Evolutionary conservation across 768 basidiomycete genomes (phyloP).

Genomic region (Albatrellus ellisii): DNA sequence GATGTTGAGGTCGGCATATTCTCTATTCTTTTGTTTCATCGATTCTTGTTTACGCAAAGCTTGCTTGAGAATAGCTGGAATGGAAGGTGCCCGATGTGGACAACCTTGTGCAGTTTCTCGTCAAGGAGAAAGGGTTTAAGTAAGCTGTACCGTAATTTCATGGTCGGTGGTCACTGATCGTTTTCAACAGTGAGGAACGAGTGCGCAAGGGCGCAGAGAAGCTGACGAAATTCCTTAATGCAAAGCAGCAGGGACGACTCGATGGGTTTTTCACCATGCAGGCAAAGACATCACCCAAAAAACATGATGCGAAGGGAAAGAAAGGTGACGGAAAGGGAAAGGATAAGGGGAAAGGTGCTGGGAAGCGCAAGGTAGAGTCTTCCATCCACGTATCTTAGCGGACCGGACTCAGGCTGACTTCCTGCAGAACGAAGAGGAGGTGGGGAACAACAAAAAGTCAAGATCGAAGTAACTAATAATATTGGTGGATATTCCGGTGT

Average conservation of each 20-base stretch:
- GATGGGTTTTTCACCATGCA: slow-evolving; percentile 90
- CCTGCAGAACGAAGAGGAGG: background rate
- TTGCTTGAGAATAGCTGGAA: slow-evolving; percentile 46
- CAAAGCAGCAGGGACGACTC: slow-evolving; percentile 92
- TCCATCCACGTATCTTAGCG: background rate
- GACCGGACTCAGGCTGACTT: too few species aligned
- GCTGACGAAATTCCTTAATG: slow-evolving; percentile 69
- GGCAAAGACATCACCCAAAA: slow-evolving; percentile 37
- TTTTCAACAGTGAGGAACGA: slow-evolving; percentile 69
- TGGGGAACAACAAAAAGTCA: background rate
- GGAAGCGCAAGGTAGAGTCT: slow-evolving; percentile 38
- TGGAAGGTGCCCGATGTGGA: slow-evolving; percentile 92
- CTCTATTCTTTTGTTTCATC: background rate
- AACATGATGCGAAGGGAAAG: slow-evolving; percentile 25
- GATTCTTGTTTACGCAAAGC: background rate
- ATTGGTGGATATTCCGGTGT: background rate
- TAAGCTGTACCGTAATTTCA: slow-evolving; percentile 28
- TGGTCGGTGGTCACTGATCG: background rate
- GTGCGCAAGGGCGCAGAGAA: slow-evolving; percentile 94
- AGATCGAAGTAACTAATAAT: background rate
- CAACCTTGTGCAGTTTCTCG: slow-evolving; percentile 86
- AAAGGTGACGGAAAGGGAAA: slow-evolving; percentile 24
- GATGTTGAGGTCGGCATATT: slow-evolving; percentile 60
- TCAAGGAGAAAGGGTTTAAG: slow-evolving; percentile 96
- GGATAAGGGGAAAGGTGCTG: slow-evolving; percentile 19